phyloP scores from a whole-genome alignment of 2,329 filamentous ascomycete species.

The Kalmusia sp. region DNA sequence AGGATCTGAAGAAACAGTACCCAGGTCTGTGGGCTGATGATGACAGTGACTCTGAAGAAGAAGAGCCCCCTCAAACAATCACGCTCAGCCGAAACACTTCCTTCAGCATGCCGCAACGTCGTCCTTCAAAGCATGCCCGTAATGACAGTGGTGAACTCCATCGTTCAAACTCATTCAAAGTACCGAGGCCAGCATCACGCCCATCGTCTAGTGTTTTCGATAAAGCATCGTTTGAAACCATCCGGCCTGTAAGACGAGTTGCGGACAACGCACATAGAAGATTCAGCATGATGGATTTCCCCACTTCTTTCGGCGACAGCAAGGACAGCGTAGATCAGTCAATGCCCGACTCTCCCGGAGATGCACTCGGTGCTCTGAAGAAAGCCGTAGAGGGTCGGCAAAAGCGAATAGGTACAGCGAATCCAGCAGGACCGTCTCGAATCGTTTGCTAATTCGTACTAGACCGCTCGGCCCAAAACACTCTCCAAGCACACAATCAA shows the following conservation, averaged over 20 bases:
- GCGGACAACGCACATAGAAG: conserved; percentile 34
- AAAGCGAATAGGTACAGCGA: conserved; percentile 45
- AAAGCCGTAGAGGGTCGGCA: conserved; percentile 48
- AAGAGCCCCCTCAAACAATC: conserved; percentile 28
- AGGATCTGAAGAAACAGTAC: conserved; percentile 46
- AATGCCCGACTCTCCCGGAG: conserved; percentile 43
- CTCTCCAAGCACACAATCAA: conserved; percentile 53
- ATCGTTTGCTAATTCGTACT: conserved; percentile 21
- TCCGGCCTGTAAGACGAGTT: conserved; percentile 30
- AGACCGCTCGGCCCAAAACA: conserved; percentile 44
- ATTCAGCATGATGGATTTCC: conserved; percentile 44
- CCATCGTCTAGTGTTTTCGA: conserved; percentile 39
- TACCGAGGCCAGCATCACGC: conserved; percentile 40
- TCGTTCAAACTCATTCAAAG: conserved; percentile 40
- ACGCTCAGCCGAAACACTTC: conserved; percentile 45
- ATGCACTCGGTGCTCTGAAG: conserved; percentile 50
- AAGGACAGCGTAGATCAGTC: conserved; percentile 28
- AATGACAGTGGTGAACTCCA: conserved; percentile 37
- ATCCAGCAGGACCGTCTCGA: too few species aligned
- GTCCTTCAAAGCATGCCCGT: conserved; percentile 44
- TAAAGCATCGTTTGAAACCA: conserved; percentile 39
- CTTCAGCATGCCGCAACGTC: conserved; percentile 42
- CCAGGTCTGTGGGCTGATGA: conserved; percentile 53
- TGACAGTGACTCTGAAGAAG: conserved; percentile 47
- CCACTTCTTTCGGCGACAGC: conserved; percentile 27